Conservation (phyloP, 164 flowering plant species). For the Vitis cinerea region DNA sequence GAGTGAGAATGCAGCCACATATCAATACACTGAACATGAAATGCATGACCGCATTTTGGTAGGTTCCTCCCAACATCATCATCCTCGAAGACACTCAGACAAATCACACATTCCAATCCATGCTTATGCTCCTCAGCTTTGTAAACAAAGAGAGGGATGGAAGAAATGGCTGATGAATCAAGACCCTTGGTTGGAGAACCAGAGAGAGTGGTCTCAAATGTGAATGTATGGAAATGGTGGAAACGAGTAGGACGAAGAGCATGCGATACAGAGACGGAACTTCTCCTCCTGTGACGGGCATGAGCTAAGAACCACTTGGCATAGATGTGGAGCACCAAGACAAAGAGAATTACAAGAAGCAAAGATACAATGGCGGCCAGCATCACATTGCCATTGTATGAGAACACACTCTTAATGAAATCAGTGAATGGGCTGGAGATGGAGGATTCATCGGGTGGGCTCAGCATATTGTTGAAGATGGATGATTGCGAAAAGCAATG, state of each 20-base stretch:
- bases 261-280: slow-evolving; percentile 22
- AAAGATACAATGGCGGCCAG: slow-evolving; percentile 47
- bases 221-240: slow-evolving; percentile 18
- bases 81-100: slow-evolving; percentile 55
- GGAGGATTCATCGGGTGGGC: not conserved
- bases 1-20: slow-evolving; percentile 64
- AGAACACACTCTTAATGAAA: slow-evolving; percentile 26
- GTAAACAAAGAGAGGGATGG: slow-evolving; percentile 53
- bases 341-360: slow-evolving; percentile 50
- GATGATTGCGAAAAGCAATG: not conserved
- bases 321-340: slow-evolving; percentile 53
- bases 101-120: slow-evolving; percentile 52
- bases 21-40: slow-evolving; percentile 70
- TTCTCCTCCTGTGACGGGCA: slow-evolving; percentile 22
- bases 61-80: slow-evolving; percentile 44
- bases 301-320: slow-evolving; percentile 48
- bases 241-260: slow-evolving; percentile 19
- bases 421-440: slow-evolving; percentile 7
- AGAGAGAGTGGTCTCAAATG: slow-evolving; percentile 10
- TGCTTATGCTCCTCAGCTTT: slow-evolving; percentile 10
- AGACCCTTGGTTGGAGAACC: slow-evolving; percentile 39
- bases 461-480: not conserved
- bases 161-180: slow-evolving; percentile 34
- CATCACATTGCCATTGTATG: slow-evolving; percentile 44
- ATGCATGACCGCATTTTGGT: slow-evolving; percentile 51